Evolutionary conservation across 768 basidiomycete species (phyloP).

Genomic region (Leucocoprinus leucothites): DNA sequence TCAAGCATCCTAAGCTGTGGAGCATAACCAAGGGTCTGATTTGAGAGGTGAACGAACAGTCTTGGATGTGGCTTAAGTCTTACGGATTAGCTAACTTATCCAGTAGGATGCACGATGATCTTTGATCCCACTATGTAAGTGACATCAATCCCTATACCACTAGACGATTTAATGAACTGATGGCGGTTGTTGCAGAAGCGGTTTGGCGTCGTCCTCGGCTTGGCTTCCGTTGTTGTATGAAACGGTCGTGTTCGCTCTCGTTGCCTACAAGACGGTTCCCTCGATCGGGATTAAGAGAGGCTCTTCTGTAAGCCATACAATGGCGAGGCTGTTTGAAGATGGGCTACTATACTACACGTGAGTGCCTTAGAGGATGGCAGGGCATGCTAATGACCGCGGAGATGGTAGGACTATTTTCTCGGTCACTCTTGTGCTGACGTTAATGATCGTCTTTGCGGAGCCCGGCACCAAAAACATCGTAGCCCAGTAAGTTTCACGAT

Average conservation of each 20-base stretch:
- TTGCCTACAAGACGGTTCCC: conserved; percentile 33
- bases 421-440: conserved; percentile 36
- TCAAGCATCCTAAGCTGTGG: conserved; percentile 26
- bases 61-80: neutral
- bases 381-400: neutral
- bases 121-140: conserved; percentile 35
- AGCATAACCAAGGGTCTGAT: conserved; percentile 32
- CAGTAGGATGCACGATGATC: conserved; percentile 37
- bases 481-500: conserved; percentile 35
- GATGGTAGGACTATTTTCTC: conserved; percentile 36
- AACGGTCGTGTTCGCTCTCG: conserved; percentile 37
- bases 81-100: neutral
- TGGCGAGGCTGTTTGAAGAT: conserved; percentile 38
- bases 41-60: conserved; percentile 26
- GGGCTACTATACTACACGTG: conserved; percentile 44
- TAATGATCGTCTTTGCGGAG: conserved; percentile 42
- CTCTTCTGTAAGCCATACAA: conserved; percentile 16
- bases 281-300: conserved; percentile 29
- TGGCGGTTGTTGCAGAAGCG: too few relatives aligned
- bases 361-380: neutral
- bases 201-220: conserved; percentile 43
- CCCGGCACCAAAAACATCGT: conserved; percentile 43
- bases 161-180: too few relatives aligned
- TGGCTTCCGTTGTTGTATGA: conserved; percentile 50
- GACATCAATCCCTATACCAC: neutral